These are phyloP conservation scores for Myriosclerotinia scirpicola DNA, from an alignment of 2,329 filamentous ascomycete genomes.

Conservation along the genomic window DNA sequence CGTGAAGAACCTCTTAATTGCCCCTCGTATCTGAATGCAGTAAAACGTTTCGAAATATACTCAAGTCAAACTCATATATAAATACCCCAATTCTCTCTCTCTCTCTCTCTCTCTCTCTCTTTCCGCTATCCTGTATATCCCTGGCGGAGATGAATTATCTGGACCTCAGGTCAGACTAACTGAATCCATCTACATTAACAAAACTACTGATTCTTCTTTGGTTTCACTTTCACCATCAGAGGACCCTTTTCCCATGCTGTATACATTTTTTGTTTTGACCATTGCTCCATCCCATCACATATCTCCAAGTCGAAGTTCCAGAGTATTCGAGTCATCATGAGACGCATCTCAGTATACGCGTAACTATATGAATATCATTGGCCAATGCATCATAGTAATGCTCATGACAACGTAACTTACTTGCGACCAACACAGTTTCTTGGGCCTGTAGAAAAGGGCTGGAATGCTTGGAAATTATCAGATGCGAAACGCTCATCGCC, in stretches of 20 bases:
- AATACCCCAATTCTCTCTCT: too few species aligned
- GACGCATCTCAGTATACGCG: background rate
- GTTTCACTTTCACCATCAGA: background rate
- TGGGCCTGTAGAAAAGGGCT: slow-evolving; percentile 27
- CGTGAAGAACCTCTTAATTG: background rate
- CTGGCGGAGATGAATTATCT: too few species aligned
- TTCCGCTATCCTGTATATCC: too few species aligned
- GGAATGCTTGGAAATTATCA: background rate
- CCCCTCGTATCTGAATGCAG: too few species aligned
- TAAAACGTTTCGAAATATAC: too few species aligned
- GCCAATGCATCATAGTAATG: background rate
- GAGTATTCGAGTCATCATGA: background rate
- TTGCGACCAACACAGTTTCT: slow-evolving; percentile 29
- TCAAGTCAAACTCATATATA: too few species aligned
- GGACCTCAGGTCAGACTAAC: too few species aligned
- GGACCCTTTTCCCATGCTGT: background rate
- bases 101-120: too few species aligned
- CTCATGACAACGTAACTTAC: background rate
- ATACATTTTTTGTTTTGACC: background rate
- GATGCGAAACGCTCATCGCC: slow-evolving; percentile 42
- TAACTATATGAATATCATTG: background rate
- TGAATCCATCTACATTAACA: too few species aligned
- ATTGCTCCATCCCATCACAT: background rate
- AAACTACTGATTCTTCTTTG: background rate
- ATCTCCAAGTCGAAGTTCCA: background rate